Percentiles rank a stretch among this genome's conserved stretches.
Conservation (phyloP, 108 stramenopile genomes). For the Cyclotella cryptica region DNA sequence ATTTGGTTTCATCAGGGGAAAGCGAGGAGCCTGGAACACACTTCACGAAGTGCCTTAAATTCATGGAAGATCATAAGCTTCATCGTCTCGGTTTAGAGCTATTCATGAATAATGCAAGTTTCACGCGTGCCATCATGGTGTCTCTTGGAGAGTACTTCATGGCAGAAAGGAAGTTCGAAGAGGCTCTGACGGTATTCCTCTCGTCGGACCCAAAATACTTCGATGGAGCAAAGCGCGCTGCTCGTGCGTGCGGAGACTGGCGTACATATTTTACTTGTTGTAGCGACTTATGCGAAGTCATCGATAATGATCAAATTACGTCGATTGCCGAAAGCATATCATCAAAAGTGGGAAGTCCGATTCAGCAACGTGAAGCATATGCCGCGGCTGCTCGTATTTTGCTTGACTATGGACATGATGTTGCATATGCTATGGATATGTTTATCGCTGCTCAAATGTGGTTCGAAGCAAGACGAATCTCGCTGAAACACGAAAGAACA, state of each 20-base stretch:
- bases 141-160: conserved; percentile 73
- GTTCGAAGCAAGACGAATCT: conserved; percentile 72
- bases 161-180: conserved; percentile 49
- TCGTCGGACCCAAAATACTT: conserved; percentile 60
- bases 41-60: conserved; percentile 65
- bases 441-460: conserved; percentile 74
- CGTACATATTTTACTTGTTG: conserved; percentile 67
- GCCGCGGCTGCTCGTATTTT: conserved; percentile 77
- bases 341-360: conserved; percentile 43
- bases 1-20: conserved; percentile 58
- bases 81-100: conserved; percentile 67
- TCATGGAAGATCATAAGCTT: conserved; percentile 76
- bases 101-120: conserved; percentile 53
- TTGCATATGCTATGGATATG: conserved; percentile 73
- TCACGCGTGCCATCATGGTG: conserved; percentile 55
- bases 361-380: conserved; percentile 45
- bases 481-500: conserved; percentile 48
- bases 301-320: conserved; percentile 31
- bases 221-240: conserved; percentile 75
- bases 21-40: conserved; percentile 40
- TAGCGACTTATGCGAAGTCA: conserved; percentile 32
- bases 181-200: conserved; percentile 75
- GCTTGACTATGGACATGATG: conserved; percentile 78
- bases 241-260: conserved; percentile 77
- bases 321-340: conserved; percentile 42